phyloP scores from a whole-genome alignment of 2,329 filamentous ascomycete genomes.

The Monosporascus sp. region DNA sequence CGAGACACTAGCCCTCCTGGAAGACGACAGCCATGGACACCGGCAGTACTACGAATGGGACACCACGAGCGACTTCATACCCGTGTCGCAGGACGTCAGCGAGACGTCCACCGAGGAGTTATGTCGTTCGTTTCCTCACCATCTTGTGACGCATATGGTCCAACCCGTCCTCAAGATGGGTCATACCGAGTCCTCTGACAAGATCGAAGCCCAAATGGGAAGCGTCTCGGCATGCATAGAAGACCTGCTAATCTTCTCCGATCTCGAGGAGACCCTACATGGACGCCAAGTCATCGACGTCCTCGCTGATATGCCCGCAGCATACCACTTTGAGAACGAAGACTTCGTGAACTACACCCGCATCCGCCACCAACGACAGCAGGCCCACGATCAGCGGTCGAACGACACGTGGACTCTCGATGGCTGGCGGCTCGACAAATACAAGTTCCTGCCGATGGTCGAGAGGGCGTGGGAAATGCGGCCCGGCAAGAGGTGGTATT shows the following conservation, averaged over 20 bases:
- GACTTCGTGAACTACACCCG: slow-evolving; percentile 36
- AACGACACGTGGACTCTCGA: slow-evolving; percentile 24
- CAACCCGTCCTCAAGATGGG: slow-evolving; percentile 42
- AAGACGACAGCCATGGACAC: slow-evolving; percentile 2
- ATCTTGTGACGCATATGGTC: slow-evolving; percentile 17
- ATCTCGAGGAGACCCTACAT: slow-evolving; percentile 40
- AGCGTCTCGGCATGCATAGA: slow-evolving; percentile 48
- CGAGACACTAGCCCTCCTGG: neutral
- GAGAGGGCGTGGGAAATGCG: slow-evolving; percentile 43
- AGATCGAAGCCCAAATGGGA: slow-evolving; percentile 40
- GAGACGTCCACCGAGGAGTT: slow-evolving; percentile 15
- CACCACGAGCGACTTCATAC: slow-evolving; percentile 21
- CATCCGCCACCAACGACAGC: slow-evolving; percentile 19
- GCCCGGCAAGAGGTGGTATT: slow-evolving; percentile 46
- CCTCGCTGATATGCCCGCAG: slow-evolving; percentile 38
- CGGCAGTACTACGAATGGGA: slow-evolving; percentile 15
- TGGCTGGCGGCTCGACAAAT: slow-evolving; percentile 51
- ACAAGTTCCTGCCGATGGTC: slow-evolving; percentile 53
- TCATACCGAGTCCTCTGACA: slow-evolving; percentile 35
- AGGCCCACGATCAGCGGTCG: neutral
- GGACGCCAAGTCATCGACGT: slow-evolving; percentile 40
- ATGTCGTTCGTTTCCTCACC: slow-evolving; percentile 22
- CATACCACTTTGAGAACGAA: slow-evolving; percentile 28
- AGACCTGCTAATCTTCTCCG: slow-evolving; percentile 44
- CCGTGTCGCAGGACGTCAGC: slow-evolving; percentile 13